Base-by-base conservation (phyloP, 441 rosid genomes). In the Jatropha multifida region DNA sequence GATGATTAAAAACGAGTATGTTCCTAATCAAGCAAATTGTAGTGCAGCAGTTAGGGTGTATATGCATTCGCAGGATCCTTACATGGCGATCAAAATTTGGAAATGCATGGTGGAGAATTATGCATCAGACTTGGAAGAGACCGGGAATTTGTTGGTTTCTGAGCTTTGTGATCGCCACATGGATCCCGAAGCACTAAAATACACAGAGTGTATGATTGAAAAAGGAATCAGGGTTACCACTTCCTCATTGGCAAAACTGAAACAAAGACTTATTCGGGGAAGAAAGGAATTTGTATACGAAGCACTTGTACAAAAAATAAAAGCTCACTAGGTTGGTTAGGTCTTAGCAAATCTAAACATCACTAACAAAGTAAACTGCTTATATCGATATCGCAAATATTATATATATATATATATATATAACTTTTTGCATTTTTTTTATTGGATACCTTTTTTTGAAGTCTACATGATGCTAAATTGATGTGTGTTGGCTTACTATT, bases 161-260 rank as follows among this genome's bases (percentile, higher is more conserved):
- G 90, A 84, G 77, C 92, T 88, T 38, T 66, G 86, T 69, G 85
- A 86, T 68, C 74, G 80, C 42, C 69, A 69, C 13, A 81, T 81
- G 87, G 80, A 85, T 77, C 90, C 89, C 4, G 94, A 87, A 84
- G 91, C 94, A 23, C 88, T 82, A n/a, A 88, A 88, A 76, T 86
- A 88, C 83, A 86, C 91, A 0, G 84, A 84, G 60, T 85, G 75
- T 76, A 85, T 88, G 88, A 80, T 87, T 69, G 89, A 83, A 71
- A 90, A 74, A 77, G 84, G 87, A 70, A 86, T 90, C 76, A 80
- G 77, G 70, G 42, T 90, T 78, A 63, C 73, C 26, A 79, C 88
- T 20, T 65, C 74, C 9, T 74, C 94, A 37, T 62, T 86, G 79
- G 81, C 80, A 7, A 87, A 77, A 78, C 77, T 90, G 85, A 86